Evolutionary conservation across 495 filamentous ascomycete species (phyloP).

Genomic region (Annulohypoxylon stygium): DNA sequence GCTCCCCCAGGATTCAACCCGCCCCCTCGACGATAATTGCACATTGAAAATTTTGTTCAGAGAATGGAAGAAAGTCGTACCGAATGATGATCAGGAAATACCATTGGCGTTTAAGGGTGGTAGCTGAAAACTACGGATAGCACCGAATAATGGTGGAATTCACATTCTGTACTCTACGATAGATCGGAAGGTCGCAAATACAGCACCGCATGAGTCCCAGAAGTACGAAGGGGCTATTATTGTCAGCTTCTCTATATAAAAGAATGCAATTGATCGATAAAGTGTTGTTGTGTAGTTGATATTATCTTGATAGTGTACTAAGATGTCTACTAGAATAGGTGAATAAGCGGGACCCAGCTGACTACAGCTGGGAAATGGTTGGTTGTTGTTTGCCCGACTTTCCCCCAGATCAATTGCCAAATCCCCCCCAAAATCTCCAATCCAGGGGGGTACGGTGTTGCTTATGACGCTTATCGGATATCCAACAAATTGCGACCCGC

Average conservation of each 20-base stretch:
- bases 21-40: conserved; percentile 72
- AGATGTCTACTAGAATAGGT: conserved; percentile 10
- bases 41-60: conserved; percentile 32
- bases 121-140: conserved; percentile 44
- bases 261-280: conserved; percentile 7
- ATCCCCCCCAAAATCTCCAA: no score
- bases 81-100: conserved; percentile 43
- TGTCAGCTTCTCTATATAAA: not conserved
- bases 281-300: not conserved
- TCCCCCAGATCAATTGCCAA: no score
- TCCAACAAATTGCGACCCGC: conserved; percentile 47
- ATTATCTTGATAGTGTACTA: conserved; percentile 21
- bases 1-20: conserved; percentile 76
- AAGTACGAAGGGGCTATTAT: not conserved
- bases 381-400: not conserved
- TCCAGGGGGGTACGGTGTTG: not conserved
- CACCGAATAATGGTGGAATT: conserved; percentile 32
- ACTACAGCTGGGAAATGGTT: conserved; percentile 18
- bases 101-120: conserved; percentile 53
- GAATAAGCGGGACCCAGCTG: conserved; percentile 18
- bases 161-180: conserved; percentile 43
- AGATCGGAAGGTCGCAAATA: conserved; percentile 29
- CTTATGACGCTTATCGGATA: conserved; percentile 6
- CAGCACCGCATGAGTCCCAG: conserved; percentile 32
- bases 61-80: conserved; percentile 31